Evolutionary conservation across 2,329 filamentous ascomycete species (phyloP), one percentile per base, ranked within the genome.

Genomic region (Orbilia brochopaga): DNA sequence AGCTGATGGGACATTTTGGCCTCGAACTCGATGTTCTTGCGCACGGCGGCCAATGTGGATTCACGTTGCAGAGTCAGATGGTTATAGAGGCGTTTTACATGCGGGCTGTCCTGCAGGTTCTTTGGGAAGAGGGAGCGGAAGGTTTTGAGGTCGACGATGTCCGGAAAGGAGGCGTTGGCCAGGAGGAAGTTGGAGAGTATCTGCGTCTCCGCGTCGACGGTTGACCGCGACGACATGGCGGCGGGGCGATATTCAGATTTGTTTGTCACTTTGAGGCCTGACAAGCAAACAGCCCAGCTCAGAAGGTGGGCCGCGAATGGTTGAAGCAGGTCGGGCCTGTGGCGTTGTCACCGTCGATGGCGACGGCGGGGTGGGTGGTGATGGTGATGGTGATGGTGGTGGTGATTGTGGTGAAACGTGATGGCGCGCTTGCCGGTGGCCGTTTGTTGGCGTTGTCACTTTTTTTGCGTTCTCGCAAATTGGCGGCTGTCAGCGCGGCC

Each of bases 101-200:
- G 86, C 0, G 89, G 85, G 52, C 87, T 88, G 23, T 83, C 81
- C 32, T 87, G 88, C 55, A 87, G 82, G 42, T 85, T 80, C 56
- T 84, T 85, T 10, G 91, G 91, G 77, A 96, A 94, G 46, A 93
- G 83, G 27, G 87, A 83, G 48, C 86, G 87, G 81, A 96, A 96
- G 74, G 91, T 85, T 65, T 87, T 83, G 52, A 92, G 83, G 6
- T 90, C 88, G 75, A 92, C 82, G 77, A 92, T 85, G 74, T 88
- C 85, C 46, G 89, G 88, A 40, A 96, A 83, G 27, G 89, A 84
- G 6, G 91, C 88, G 11, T 91, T 90, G 30, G 88, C 83, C 37
- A 95, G 85, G 67, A 96, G 86, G 79, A 93, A 95, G 79, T 89
- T 88, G 77, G 84, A 83, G 57, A 96, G 85, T 74, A 96, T 90